Evolutionary conservation across 768 basidiomycete species (phyloP).

Genomic region (Saitozyma podzolica): DNA sequence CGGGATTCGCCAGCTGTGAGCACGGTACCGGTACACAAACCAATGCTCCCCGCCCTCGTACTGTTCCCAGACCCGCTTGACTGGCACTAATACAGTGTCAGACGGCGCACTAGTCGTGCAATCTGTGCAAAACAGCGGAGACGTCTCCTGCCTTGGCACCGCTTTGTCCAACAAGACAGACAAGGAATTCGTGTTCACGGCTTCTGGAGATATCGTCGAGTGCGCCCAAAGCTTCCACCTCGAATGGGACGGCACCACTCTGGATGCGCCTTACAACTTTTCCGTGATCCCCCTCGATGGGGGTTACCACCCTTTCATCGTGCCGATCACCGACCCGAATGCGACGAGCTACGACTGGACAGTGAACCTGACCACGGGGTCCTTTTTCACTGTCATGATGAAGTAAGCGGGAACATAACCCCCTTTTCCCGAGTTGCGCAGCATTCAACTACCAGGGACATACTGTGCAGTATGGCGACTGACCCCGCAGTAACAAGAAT

Average conservation of each 20-base stretch:
- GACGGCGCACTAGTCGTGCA: too few species aligned
- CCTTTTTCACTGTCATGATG: slow-evolving; percentile 40
- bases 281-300: slow-evolving; percentile 39
- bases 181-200: slow-evolving; percentile 38
- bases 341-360: slow-evolving; percentile 28
- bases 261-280: slow-evolving; percentile 38
- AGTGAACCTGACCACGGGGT: slow-evolving; percentile 34
- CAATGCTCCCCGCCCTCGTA: too few species aligned
- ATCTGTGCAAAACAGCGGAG: too few species aligned
- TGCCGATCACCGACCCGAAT: slow-evolving; percentile 17
- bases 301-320: slow-evolving; percentile 35
- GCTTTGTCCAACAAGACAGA: slow-evolving; percentile 22
- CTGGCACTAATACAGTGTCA: too few species aligned
- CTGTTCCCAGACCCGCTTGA: too few species aligned
- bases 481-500: slow-evolving; percentile 16
- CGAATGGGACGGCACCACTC: slow-evolving; percentile 28
- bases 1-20: too few species aligned
- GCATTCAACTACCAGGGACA: background rate
- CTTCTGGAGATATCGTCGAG: slow-evolving; percentile 19
- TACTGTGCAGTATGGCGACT: too few species aligned
- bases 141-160: slow-evolving; percentile 20
- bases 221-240: slow-evolving; percentile 36
- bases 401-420: slow-evolving; percentile 30
- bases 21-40: too few species aligned
- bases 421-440: background rate